These are phyloP conservation scores for Begonia fuchsioides DNA, from an alignment of 306 rosid genomes.

Conservation along the genomic window DNA sequence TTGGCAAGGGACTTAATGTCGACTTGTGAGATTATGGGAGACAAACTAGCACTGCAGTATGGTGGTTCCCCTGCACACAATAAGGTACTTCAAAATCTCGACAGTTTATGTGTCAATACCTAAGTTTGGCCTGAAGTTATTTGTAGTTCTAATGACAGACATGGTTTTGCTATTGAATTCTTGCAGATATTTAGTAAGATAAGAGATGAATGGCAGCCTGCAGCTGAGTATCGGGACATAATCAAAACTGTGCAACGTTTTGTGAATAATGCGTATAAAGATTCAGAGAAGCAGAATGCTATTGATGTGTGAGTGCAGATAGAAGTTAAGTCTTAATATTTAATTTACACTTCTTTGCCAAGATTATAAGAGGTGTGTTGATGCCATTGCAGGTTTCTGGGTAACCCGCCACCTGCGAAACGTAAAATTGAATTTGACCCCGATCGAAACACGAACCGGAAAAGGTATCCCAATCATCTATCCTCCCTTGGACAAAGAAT, in stretches of 20 bases:
- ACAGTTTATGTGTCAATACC: no score
- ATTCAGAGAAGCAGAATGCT: slow-evolving; percentile 62
- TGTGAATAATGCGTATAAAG: slow-evolving; percentile 67
- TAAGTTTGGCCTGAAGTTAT: no score
- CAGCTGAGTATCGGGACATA: slow-evolving; percentile 77
- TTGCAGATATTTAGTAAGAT: slow-evolving; percentile 67
- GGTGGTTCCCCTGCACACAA: slow-evolving; percentile 99
- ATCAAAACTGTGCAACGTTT: slow-evolving; percentile 72
- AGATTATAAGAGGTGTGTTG: not conserved
- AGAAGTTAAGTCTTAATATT: not conserved
- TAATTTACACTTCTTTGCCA: not conserved
- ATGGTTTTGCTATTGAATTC: not conserved
- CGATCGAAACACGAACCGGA: slow-evolving; percentile 35
- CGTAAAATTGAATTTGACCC: slow-evolving; percentile 61
- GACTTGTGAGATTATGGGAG: slow-evolving; percentile 83
- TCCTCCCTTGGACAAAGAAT: not conserved
- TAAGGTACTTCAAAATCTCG: slow-evolving; percentile 39
- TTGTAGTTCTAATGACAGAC: not conserved
- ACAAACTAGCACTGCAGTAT: slow-evolving; percentile 71
- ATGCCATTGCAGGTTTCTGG: slow-evolving; percentile 54
- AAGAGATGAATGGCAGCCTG: slow-evolving; percentile 93
- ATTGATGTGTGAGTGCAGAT: slow-evolving; percentile 47
- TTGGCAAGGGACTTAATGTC: slow-evolving; percentile 66
- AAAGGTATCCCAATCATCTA: slow-evolving; percentile 21
- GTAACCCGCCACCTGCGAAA: slow-evolving; percentile 65